Evolutionary conservation across 1,284 basidiomycete species (phyloP).

Genomic region (Somion occarium): DNA sequence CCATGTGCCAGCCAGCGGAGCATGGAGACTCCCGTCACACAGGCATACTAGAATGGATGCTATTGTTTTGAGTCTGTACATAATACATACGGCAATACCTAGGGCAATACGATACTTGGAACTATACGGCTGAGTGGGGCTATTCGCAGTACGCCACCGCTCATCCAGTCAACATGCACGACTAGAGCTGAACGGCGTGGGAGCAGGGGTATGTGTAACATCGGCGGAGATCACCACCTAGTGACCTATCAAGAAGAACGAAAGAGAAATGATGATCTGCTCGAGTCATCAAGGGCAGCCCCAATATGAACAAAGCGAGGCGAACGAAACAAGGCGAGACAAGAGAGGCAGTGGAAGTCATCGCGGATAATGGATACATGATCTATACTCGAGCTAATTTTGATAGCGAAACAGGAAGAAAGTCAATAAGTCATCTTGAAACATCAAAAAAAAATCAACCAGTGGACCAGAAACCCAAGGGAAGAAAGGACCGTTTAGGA

Average conservation of each 20-base stretch:
- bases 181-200: conserved; percentile 8
- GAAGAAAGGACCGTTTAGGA: conserved; percentile 23
- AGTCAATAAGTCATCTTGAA: conserved; percentile 23
- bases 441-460: conserved; percentile 6
- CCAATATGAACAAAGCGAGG: not conserved
- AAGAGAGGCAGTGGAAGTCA: not conserved
- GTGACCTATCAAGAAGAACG: conserved; percentile 18
- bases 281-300: conserved; percentile 15
- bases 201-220: conserved; percentile 16
- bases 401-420: conserved; percentile 15
- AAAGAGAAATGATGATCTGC: conserved; percentile 13
- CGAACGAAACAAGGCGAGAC: conserved; percentile 4
- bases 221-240: conserved; percentile 17
- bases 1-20: not conserved
- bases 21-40: not conserved
- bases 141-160: not conserved
- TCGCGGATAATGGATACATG: conserved; percentile 14
- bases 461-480: conserved; percentile 14
- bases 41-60: not conserved
- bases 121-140: not conserved
- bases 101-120: not conserved
- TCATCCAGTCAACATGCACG: not conserved
- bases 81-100: not conserved
- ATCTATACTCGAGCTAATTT: conserved; percentile 14
- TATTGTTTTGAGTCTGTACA: not conserved